Conservation (phyloP, 495 filamentous ascomycete species). For the Penicillium cosmopolitanum region DNA sequence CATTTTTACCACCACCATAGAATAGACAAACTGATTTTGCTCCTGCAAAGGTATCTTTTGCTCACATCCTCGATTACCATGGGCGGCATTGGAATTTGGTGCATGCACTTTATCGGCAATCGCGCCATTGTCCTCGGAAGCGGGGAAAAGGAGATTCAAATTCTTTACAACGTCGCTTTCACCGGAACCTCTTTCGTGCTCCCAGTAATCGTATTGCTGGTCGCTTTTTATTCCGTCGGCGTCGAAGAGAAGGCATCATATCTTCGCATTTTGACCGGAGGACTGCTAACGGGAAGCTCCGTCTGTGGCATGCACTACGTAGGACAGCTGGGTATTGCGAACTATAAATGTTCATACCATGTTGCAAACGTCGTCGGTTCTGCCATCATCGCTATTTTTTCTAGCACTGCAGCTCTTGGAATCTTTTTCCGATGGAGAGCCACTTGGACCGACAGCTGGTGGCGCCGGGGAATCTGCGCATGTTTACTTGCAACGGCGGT, state of each 20-base stretch:
- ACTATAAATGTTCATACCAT: slow-evolving; percentile 68
- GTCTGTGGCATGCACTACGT: slow-evolving; percentile 92
- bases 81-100: slow-evolving; percentile 84
- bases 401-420: slow-evolving; percentile 65
- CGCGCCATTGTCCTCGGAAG: slow-evolving; percentile 71
- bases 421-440: slow-evolving; percentile 78
- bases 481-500: slow-evolving; percentile 71
- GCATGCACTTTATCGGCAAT: slow-evolving; percentile 87
- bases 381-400: slow-evolving; percentile 69
- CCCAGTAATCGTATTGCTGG: slow-evolving; percentile 71
- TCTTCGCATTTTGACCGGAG: slow-evolving; percentile 62
- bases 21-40: slow-evolving; percentile 4
- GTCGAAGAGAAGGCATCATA: slow-evolving; percentile 58
- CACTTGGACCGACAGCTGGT: slow-evolving; percentile 79
- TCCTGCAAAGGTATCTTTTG: slow-evolving; percentile 65
- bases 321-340: slow-evolving; percentile 78
- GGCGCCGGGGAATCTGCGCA: slow-evolving; percentile 70
- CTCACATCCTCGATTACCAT: slow-evolving; percentile 72
- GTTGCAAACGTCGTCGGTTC: slow-evolving; percentile 66
- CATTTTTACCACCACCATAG: background rate
- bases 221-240: slow-evolving; percentile 70
- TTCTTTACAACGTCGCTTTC: slow-evolving; percentile 71
- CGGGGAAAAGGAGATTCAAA: slow-evolving; percentile 64
- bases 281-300: slow-evolving; percentile 68
- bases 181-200: slow-evolving; percentile 81